These are phyloP conservation scores for Arthrinium phaeospermum DNA, from an alignment of 2,329 filamentous ascomycete genomes.

Conservation along the genomic window DNA sequence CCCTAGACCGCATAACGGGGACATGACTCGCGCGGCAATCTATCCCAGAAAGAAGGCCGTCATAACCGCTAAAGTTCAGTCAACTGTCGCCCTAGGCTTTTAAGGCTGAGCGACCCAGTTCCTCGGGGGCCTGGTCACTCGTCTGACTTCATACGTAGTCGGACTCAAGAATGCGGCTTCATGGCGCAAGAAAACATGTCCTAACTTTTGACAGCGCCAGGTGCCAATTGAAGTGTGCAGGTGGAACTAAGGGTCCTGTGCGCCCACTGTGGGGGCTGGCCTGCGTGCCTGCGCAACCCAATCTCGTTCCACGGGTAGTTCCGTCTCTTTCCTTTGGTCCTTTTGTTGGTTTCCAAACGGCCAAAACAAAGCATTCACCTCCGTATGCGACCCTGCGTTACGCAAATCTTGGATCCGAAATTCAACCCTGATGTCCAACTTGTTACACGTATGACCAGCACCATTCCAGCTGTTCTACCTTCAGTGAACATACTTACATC, in stretches of 20 bases:
- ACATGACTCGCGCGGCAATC: not conserved
- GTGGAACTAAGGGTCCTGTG: not conserved
- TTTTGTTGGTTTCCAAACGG: not conserved
- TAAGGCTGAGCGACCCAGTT: not conserved
- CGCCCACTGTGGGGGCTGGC: not conserved
- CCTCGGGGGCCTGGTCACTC: not conserved
- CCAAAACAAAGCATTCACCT: not conserved
- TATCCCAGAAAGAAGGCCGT: not conserved
- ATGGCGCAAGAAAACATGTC: not conserved
- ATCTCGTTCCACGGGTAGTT: not conserved
- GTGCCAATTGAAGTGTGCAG: not conserved
- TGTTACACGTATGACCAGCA: not conserved
- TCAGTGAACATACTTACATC: not conserved
- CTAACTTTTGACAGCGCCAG: not conserved
- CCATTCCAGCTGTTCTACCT: not conserved
- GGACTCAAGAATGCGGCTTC: too few relatives aligned
- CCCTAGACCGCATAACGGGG: not conserved
- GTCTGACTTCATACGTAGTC: not conserved
- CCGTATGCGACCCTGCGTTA: not conserved
- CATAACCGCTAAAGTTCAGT: not conserved
- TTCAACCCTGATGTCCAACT: not conserved
- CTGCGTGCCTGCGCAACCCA: not conserved
- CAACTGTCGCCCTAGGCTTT: not conserved
- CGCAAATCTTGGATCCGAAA: not conserved
- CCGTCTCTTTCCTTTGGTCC: not conserved